Evolutionary conservation across 2,329 filamentous ascomycete genomes (phyloP).

Genomic region (Ophiocordyceps camponoti-floridani): DNA sequence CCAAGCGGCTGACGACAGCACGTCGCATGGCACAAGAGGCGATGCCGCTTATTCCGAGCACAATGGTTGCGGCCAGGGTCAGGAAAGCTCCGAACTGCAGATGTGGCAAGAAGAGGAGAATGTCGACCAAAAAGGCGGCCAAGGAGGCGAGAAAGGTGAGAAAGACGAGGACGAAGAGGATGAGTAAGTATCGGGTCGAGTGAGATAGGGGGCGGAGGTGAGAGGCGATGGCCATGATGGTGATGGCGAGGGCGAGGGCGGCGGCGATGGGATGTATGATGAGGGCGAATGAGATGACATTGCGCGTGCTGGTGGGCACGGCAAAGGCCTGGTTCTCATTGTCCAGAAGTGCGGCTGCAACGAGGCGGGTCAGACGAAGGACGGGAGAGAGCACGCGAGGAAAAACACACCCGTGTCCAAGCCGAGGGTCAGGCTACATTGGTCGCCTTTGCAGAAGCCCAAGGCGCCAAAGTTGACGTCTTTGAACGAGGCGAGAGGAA

Average conservation of each 20-base stretch:
- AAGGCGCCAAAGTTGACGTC: conserved; percentile 81
- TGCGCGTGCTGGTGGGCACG: conserved; percentile 31
- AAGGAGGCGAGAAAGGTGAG: conserved; percentile 70
- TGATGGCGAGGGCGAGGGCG: conserved; percentile 68
- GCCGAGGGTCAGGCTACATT: conserved; percentile 67
- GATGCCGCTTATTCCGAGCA: conserved; percentile 65
- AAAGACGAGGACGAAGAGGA: conserved; percentile 70
- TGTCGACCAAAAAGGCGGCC: conserved; percentile 81
- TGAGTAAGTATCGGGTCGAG: conserved; percentile 73
- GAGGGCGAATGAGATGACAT: conserved; percentile 67
- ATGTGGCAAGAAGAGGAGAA: conserved; percentile 86
- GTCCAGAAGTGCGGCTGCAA: conserved; percentile 8
- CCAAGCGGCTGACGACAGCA: conserved; percentile 78
- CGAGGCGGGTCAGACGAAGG: not conserved
- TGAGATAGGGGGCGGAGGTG: conserved; percentile 81
- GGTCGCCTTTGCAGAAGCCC: conserved; percentile 54
- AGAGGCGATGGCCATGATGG: conserved; percentile 59
- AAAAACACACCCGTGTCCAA: conserved; percentile 59
- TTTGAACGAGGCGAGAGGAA: conserved; percentile 63
- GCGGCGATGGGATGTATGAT: conserved; percentile 87
- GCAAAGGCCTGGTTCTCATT: conserved; percentile 31
- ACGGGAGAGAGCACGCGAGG: not conserved
- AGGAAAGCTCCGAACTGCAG: conserved; percentile 89
- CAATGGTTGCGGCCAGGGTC: conserved; percentile 72
- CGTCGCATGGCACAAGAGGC: conserved; percentile 91